Base-by-base conservation (phyloP, 805 yeast genomes). In the Lipomyces spencermartinsiae region DNA sequence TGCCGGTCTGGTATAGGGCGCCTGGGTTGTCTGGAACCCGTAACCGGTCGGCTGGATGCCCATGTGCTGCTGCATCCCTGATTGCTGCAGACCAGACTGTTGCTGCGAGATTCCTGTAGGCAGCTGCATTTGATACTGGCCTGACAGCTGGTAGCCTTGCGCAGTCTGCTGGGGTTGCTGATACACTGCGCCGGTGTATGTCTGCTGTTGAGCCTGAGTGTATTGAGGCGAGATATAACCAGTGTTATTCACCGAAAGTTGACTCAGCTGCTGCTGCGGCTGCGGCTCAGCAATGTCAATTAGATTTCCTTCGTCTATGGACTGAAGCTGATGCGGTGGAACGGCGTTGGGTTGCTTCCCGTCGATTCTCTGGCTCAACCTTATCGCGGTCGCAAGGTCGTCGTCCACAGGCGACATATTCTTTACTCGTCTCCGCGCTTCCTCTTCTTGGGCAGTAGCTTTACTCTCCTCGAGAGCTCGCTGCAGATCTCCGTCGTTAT, bases 101-200 rank as follows among this genome's bases (percentile, higher is more conserved):
- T 16, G 22, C 19, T 16, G 49, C 49, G 49, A 43, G 49, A 43
- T 16, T 16, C 22, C 16, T 6, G 49, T 16, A 8, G 22, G 49
- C 22, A 12, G 22, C 1, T 37, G 61, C 51, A 19, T 19, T 97
- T 97, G 4, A 95, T 91, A 74, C 98, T 98, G 69, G 91, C 89
- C 29, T 97, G 91, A 79, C 91, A 92, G 74, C 94, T 84, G 77
- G 93, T 93, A n/a, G 86, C 89, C 88, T 1, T 95, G 88, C 72
- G 85, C 86, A 0, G 98, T 94, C 77, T 90, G 94, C 76, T 94
- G 98, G 58, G 97, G 96, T 2, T 98, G 97, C 65, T 95, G 86
- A 80, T 97, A 88, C 6, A 87, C 78, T 25, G 87, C 88, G 63
- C 97, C 97, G n/a, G 90, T 87, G 78, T 91, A 37, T 16, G 5